Evolutionary conservation across 2,329 filamentous ascomycete genomes (phyloP).

Genomic region (Dactylellina leptospora): DNA sequence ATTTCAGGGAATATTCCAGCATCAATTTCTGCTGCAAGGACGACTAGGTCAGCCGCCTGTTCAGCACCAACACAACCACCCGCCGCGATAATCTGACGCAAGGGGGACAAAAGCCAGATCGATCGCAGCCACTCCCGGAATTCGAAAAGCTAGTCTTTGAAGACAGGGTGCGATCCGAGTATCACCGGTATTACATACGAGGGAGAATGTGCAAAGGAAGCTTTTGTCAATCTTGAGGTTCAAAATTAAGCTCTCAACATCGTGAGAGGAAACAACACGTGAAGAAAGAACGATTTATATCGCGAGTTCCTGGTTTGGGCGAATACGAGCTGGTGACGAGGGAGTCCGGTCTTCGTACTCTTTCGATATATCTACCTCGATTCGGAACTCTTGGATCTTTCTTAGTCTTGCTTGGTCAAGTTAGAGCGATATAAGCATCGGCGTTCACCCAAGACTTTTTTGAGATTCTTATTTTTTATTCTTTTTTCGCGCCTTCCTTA

Average conservation of each 20-base stretch:
- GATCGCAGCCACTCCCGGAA: slow-evolving; percentile 30
- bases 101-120: slow-evolving; percentile 22
- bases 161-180: slow-evolving; percentile 9
- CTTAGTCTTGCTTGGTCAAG: slow-evolving; percentile 5
- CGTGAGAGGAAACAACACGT: slow-evolving; percentile 27
- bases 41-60: not conserved
- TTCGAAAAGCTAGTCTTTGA: slow-evolving; percentile 10
- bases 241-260: slow-evolving; percentile 41
- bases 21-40: slow-evolving; percentile 5
- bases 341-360: not conserved
- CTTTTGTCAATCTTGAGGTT: too few relatives aligned
- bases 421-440: slow-evolving; percentile 16
- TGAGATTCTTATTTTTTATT: too few relatives aligned
- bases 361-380: slow-evolving; percentile 24
- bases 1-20: slow-evolving; percentile 10
- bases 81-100: slow-evolving; percentile 35
- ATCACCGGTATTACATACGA: slow-evolving; percentile 4
- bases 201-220: too few relatives aligned
- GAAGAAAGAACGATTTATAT: slow-evolving; percentile 9
- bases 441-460: slow-evolving; percentile 11
- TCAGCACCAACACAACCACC: not conserved
- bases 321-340: slow-evolving; percentile 18
- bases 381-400: slow-evolving; percentile 5
- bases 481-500: slow-evolving; percentile 23
- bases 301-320: slow-evolving; percentile 6